Base-by-base conservation (phyloP, 2,329 filamentous ascomycete genomes). In the Hypoxylon sp. region DNA sequence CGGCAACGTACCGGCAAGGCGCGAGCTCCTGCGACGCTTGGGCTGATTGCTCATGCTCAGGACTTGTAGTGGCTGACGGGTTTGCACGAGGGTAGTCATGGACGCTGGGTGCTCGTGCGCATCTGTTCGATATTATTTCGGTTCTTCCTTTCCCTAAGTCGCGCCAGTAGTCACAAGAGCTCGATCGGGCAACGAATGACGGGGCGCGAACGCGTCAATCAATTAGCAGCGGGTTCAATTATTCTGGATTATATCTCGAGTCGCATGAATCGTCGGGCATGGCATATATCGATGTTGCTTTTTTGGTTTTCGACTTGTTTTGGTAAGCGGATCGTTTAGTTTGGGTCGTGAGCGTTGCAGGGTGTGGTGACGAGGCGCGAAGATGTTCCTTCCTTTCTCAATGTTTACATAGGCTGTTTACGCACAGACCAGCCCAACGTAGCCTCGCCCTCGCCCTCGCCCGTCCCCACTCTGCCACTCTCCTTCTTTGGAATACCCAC, bases 51-150 rank as follows among this genome's bases (percentile, higher is more conserved):
- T 88, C 89, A 91, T 91, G 85, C 88, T 91, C 85, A 90, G 83
- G 79, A 88, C 83, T 87, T 90, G 85, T 82, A 91, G 83, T 83
- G 88, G 87, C 82, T 86, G 85, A 79, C 88, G 88, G 78, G 86
- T 86, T 81, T 85, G 86, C 81, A 91, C 84, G 81, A 91, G 84
- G 80, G 89, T 90, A 88, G 89, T 91, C 89, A 91, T 91, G 88
- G 88, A 90, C 86, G 85, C 83, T 82, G 78, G 75, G 66, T 75
- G 56, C 56, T 70, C 63, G 60, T 65, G 73, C 69, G 74, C 76
- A 77, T 77, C 51, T 69, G 73, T 66, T 58, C 61, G 64, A 59
- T 42, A 64, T 48, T 46, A 25, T 31, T 50, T 61, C 31, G 57
- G 49, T 46, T 62, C 10, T 35, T 62, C 13, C 20, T 46, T 62